Conservation (phyloP, 352 stramenopile genomes). For the Pythium angustatum region DNA sequence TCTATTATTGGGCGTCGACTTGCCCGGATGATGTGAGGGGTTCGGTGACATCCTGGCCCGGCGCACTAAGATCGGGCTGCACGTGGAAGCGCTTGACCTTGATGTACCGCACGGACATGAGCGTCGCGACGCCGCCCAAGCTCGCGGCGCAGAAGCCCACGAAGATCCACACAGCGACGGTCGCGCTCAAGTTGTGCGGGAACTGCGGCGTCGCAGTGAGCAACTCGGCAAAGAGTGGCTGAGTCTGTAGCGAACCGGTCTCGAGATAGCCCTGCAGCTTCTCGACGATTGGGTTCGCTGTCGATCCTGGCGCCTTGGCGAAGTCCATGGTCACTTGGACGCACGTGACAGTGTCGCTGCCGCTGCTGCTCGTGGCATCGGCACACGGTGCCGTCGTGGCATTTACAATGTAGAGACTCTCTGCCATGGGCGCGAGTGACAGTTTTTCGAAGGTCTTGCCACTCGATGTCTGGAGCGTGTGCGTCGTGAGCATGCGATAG, state of each 20-base stretch:
- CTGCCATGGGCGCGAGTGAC: constrained; percentile 34
- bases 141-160: constrained; percentile 51
- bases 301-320: constrained; percentile 25
- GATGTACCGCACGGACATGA: constrained; percentile 44
- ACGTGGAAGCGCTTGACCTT: constrained; percentile 50
- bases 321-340: constrained; percentile 53
- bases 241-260: constrained; percentile 44
- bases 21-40: neutral
- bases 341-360: constrained; percentile 18
- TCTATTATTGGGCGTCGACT: neutral
- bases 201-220: constrained; percentile 44
- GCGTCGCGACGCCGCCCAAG: constrained; percentile 25
- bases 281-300: constrained; percentile 33
- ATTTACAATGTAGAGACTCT: constrained; percentile 63
- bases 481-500: constrained; percentile 53
- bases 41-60: constrained; percentile 10
- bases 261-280: constrained; percentile 59
- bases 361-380: constrained; percentile 15
- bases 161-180: constrained; percentile 64
- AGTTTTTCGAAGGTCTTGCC: constrained; percentile 43
- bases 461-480: constrained; percentile 37
- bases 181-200: constrained; percentile 39
- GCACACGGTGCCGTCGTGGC: constrained; percentile 36
- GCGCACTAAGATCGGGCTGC: constrained; percentile 30
- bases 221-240: constrained; percentile 49